Conservation (phyloP, 495 filamentous ascomycete species). For the Sordaria brevicollis region DNA sequence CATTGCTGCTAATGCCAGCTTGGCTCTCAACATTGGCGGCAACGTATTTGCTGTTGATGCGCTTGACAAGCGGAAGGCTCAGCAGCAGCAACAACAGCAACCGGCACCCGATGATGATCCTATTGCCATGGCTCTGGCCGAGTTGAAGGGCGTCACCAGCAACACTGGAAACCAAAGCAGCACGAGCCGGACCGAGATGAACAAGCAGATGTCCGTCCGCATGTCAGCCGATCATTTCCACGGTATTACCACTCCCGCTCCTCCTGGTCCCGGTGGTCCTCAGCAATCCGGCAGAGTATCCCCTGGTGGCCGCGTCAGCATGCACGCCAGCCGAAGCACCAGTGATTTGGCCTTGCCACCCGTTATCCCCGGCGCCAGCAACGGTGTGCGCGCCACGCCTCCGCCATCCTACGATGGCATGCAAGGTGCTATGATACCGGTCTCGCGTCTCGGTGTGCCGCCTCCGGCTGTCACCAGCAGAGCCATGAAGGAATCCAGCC, state of each 20-base stretch:
- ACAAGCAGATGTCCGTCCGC: conserved; percentile 61
- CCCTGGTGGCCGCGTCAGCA: conserved; percentile 28
- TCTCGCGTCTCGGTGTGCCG: conserved; percentile 75
- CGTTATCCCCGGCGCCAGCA: conserved; percentile 32
- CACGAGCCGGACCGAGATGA: not conserved
- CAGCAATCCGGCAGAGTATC: conserved; percentile 35
- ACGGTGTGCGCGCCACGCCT: conserved; percentile 55
- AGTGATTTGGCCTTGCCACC: conserved; percentile 34
- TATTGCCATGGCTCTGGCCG: conserved; percentile 84
- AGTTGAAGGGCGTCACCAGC: conserved; percentile 68
- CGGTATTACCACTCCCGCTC: conserved; percentile 76
- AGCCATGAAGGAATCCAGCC: conserved; percentile 87
- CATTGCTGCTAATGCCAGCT: conserved; percentile 82
- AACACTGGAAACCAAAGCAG: not conserved
- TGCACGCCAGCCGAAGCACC: not conserved
- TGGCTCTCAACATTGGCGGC: conserved; percentile 91
- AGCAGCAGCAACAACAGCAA: conserved; percentile 18
- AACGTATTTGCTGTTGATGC: conserved; percentile 97
- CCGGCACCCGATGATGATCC: conserved; percentile 54
- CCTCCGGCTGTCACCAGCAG: conserved; percentile 84
- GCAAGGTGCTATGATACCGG: conserved; percentile 63
- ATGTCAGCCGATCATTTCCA: conserved; percentile 91
- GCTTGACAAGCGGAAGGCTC: conserved; percentile 45
- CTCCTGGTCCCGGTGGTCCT: conserved; percentile 40
- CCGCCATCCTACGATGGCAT: conserved; percentile 80